Evolutionary conservation across 2,329 filamentous ascomycete genomes (phyloP), one percentile per base, ranked within the genome.

Genomic region (Fusarium gaditjirri): DNA sequence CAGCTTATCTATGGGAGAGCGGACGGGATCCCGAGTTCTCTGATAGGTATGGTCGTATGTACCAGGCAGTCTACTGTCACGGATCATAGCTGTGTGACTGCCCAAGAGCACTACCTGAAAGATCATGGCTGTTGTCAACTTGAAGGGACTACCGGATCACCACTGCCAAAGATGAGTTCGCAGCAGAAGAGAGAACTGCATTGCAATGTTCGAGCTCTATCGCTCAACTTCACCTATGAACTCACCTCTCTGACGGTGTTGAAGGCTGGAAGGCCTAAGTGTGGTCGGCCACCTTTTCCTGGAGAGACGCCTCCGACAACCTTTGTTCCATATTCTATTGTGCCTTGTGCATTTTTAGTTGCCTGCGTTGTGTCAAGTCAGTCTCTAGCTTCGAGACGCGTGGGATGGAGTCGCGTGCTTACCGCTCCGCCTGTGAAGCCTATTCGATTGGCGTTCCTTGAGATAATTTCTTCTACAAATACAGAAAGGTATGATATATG

Each of bases 371-470:
- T 33, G 6, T 8, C 17, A 23, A 19, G 62, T 65, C 27, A 65
- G 61, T 42, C 25, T 41, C 10, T 6, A n/a, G 35, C 31, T 46
- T 19, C 29, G 16, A 16, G 29, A 38, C 42, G 31, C 62, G 36
- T 38, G 14, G 13, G 17, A 8, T 31, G 10, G 23, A 13, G 59
- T 75, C 19, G 39, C 23, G 16, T 31, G 1, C 47, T 17, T 76
- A 83, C 82, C 21, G 80, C 80, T 71, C 78, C 79, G 8, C 82
- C 81, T 2, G 81, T 83, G 65, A 83, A 81, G 13, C 82, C 81
- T 83, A 31, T 2, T 13, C 3, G 2, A 38, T 16, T 5, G 27
- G 12, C 2, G 19, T 21, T 16, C 9, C 6, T 52, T 13, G 56
- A 57, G 35, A 47, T 19, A 38, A 33, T 19, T 23, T 9, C 11